Evolutionary conservation across 2,329 filamentous ascomycete genomes (phyloP).

Genomic region (Claviceps sp.): DNA sequence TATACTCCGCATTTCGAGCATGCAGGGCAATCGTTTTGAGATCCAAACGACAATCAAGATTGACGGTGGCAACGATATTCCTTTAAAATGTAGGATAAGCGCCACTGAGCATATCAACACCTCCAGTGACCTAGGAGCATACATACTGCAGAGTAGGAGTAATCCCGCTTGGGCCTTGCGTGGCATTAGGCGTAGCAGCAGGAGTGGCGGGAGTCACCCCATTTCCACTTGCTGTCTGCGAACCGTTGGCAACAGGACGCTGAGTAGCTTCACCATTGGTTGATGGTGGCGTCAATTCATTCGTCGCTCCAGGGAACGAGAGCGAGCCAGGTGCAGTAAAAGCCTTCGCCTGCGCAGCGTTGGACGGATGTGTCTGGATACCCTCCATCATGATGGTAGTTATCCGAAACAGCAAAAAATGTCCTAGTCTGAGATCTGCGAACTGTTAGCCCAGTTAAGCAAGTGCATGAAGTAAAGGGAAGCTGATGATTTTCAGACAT

Average conservation of each 20-base stretch:
- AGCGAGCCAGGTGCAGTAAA: slow-evolving; percentile 88
- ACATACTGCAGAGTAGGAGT: slow-evolving; percentile 95
- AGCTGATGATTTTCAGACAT: too few relatives aligned
- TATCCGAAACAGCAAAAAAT: slow-evolving; percentile 8
- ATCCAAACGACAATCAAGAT: slow-evolving; percentile 91
- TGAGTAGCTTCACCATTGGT: slow-evolving; percentile 47
- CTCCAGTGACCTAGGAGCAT: slow-evolving; percentile 27
- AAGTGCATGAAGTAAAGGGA: too few relatives aligned
- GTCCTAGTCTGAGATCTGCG: slow-evolving; percentile 16
- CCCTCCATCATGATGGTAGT: slow-evolving; percentile 55
- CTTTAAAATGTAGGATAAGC: slow-evolving; percentile 48
- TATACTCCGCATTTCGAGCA: slow-evolving; percentile 96
- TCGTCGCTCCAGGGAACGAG: slow-evolving; percentile 76
- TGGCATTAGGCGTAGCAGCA: slow-evolving; percentile 78
- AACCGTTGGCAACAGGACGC: slow-evolving; percentile 27
- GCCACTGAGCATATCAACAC: slow-evolving; percentile 25
- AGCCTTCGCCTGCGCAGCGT: slow-evolving; percentile 84
- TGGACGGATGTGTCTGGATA: slow-evolving; percentile 83
- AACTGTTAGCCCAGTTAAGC: slow-evolving; percentile 1
- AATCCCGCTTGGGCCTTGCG: slow-evolving; percentile 72
- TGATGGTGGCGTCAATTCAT: slow-evolving; percentile 69
- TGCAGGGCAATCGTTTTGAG: slow-evolving; percentile 98
- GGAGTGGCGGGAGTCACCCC: slow-evolving; percentile 83
- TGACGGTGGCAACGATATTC: slow-evolving; percentile 98
- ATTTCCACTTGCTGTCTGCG: slow-evolving; percentile 51